These are phyloP conservation scores for Aethionema arabicum DNA, from an alignment of 345 rosid species.

Conservation along the genomic window DNA sequence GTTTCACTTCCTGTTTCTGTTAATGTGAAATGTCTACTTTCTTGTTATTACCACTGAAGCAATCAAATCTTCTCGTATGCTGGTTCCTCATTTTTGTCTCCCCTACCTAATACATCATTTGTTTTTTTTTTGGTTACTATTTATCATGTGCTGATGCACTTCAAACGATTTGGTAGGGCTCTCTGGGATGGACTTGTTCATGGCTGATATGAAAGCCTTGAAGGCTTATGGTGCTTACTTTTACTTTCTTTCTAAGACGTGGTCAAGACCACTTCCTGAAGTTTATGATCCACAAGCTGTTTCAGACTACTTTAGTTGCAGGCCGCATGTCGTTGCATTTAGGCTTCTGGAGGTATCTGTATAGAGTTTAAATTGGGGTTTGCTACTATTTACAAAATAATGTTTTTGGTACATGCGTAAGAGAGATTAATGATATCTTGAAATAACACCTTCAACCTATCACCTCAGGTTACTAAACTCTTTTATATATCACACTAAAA, in stretches of 20 bases:
- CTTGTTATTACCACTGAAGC: conserved; percentile 1
- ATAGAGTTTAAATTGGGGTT: conserved; percentile 11
- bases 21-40: conserved; percentile 5
- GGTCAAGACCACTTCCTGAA: conserved; percentile 96
- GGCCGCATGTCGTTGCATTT: conserved; percentile 84
- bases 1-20: neutral
- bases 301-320: conserved; percentile 72
- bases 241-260: conserved; percentile 58
- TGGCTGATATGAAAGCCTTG: conserved; percentile 94
- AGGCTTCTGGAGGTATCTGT: conserved; percentile 80
- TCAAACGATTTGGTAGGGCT: conserved; percentile 48
- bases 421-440: neutral
- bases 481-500: neutral
- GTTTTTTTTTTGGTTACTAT: conserved; percentile 14
- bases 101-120: neutral
- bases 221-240: conserved; percentile 68
- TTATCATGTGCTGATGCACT: conserved; percentile 29
- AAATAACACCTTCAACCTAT: conserved; percentile 1
- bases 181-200: conserved; percentile 73
- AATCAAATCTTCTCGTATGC: neutral
- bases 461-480: conserved; percentile 1
- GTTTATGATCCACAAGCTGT: conserved; percentile 70
- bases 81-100: neutral
- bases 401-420: neutral
- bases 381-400: conserved; percentile 9